A percentile compares a stretch with the other conserved stretches of the same genome.
Conservation (phyloP, 352 stramenopile genomes). For the Phytophthora sp. region DNA sequence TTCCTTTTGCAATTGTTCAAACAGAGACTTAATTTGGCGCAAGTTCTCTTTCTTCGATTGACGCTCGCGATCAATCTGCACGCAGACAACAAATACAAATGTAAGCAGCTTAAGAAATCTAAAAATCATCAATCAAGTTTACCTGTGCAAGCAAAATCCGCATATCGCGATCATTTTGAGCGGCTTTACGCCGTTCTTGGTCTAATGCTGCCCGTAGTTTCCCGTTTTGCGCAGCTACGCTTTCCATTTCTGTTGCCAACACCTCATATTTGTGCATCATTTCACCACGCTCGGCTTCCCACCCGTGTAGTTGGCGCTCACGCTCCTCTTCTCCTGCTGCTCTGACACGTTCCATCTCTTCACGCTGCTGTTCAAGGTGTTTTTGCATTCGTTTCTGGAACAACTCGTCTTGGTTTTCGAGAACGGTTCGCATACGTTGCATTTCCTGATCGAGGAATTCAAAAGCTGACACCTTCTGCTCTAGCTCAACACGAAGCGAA, state of each 20-base stretch:
- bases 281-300: constrained; percentile 37
- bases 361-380: constrained; percentile 49
- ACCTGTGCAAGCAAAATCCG: constrained; percentile 66
- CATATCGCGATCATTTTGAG: constrained; percentile 71
- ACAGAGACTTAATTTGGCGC: constrained; percentile 79
- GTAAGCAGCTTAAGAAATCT: background rate
- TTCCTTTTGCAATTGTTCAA: constrained; percentile 74
- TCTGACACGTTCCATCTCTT: constrained; percentile 46
- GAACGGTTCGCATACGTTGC: constrained; percentile 56
- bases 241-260: constrained; percentile 47
- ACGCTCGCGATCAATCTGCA: constrained; percentile 68
- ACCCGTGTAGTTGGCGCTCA: constrained; percentile 38
- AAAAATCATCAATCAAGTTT: constrained; percentile 1
- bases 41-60: constrained; percentile 73
- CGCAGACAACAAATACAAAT: background rate
- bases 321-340: constrained; percentile 42
- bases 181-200: constrained; percentile 46
- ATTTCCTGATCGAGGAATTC: constrained; percentile 78
- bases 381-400: constrained; percentile 61
- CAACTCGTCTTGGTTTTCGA: constrained; percentile 61
- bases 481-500: constrained; percentile 30
- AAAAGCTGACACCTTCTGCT: constrained; percentile 58
- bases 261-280: constrained; percentile 53
- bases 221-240: constrained; percentile 51
- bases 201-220: constrained; percentile 56